Percentiles rank a stretch among this genome's conserved stretches.
phyloP scores from a whole-genome alignment of 1,139 yeast genomes.

The Geotrichum aggregatum region DNA sequence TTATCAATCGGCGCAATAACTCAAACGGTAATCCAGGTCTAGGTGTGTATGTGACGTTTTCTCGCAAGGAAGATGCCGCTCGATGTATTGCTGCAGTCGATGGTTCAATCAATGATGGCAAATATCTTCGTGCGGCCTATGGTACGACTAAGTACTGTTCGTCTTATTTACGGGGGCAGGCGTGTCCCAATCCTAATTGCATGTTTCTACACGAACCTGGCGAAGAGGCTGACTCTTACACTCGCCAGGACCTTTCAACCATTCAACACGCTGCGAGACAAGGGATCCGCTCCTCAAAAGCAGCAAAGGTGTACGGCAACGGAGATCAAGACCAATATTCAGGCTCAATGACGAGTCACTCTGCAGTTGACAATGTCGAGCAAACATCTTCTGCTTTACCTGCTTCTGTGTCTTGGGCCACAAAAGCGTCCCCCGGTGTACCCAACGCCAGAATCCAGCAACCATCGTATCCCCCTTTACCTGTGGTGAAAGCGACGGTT shows the following conservation, averaged over 20 bases:
- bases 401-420: conserved; percentile 43
- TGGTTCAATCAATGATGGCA: conserved; percentile 90
- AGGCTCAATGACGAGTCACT: not conserved
- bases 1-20: conserved; percentile 70
- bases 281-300: conserved; percentile 23
- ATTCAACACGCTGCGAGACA: conserved; percentile 62
- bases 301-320: conserved; percentile 10
- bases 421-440: conserved; percentile 31
- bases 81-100: conserved; percentile 48
- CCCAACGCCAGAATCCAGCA: conserved; percentile 14
- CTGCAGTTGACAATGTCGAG: conserved; percentile 2
- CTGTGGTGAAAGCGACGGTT: conserved; percentile 32
- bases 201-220: conserved; percentile 99
- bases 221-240: conserved; percentile 95
- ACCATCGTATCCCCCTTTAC: conserved; percentile 35
- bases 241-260: conserved; percentile 85
- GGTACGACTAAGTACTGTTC: conserved; percentile 99
- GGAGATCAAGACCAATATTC: conserved; percentile 7
- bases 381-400: conserved; percentile 29
- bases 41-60: conserved; percentile 93
- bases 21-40: conserved; percentile 63
- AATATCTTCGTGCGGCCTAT: conserved; percentile 83
- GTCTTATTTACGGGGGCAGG: conserved; percentile 86
- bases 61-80: conserved; percentile 44
- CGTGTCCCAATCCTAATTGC: conserved; percentile 97